phyloP scores from a whole-genome alignment of 2,329 filamentous ascomycete species.

The Exophiala sp. region DNA sequence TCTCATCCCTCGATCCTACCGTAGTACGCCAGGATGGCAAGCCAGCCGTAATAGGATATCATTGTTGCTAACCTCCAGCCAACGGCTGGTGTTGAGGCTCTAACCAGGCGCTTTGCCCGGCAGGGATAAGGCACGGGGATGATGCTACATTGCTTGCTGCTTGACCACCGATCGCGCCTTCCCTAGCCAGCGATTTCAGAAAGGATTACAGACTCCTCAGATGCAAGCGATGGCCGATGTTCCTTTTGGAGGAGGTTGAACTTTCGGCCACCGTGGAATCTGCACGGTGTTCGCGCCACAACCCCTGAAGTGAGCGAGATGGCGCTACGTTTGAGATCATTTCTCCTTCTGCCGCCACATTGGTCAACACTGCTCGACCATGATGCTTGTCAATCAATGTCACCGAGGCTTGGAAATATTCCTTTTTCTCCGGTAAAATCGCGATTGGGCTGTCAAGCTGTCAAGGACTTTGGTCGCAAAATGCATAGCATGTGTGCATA shows the following conservation, averaged over 20 bases:
- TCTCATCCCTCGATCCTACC: background rate
- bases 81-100: too few species aligned
- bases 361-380: slow-evolving; percentile 6
- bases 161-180: too few species aligned
- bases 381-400: background rate
- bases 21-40: too few species aligned
- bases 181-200: slow-evolving; percentile 8
- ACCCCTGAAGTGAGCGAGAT: slow-evolving; percentile 9
- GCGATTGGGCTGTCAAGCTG: slow-evolving; percentile 17
- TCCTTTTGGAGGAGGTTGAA: background rate
- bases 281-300: slow-evolving; percentile 20
- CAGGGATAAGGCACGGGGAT: too few species aligned
- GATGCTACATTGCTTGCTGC: too few species aligned
- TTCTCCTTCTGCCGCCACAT: slow-evolving; percentile 18
- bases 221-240: background rate
- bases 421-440: slow-evolving; percentile 16
- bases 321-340: slow-evolving; percentile 26
- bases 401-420: slow-evolving; percentile 3
- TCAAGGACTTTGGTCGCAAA: background rate
- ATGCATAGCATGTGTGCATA: slow-evolving; percentile 23
- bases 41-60: too few species aligned
- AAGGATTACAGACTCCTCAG: background rate
- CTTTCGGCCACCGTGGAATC: slow-evolving; percentile 14
- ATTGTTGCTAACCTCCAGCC: too few species aligned
- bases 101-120: too few species aligned